Percentiles rank a stretch among this genome's conserved stretches.
These are phyloP conservation scores for Scedosporium dehoogii DNA, from an alignment of 2,329 filamentous ascomycete species.

Conservation along the genomic window DNA sequence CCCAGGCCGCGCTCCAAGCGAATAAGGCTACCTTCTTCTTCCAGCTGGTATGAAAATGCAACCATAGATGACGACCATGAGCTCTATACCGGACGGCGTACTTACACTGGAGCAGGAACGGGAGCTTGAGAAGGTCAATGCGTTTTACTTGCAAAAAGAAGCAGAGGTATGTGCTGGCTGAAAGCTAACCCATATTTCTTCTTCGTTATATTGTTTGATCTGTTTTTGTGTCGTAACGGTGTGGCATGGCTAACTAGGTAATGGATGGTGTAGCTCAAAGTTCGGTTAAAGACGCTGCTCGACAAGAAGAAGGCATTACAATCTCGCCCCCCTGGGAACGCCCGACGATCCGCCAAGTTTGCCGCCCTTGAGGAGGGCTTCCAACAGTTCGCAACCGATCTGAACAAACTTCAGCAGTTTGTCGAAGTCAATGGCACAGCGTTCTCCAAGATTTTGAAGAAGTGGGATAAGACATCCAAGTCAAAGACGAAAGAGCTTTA, in stretches of 20 bases:
- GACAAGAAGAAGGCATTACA: constrained; percentile 93
- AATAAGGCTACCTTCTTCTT: constrained; percentile 99
- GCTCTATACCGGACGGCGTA: constrained; percentile 12
- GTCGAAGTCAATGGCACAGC: constrained; percentile 96
- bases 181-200: neutral
- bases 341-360: constrained; percentile 85
- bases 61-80: neutral
- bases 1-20: constrained; percentile 83
- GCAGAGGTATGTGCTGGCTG: constrained; percentile 60
- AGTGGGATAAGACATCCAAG: constrained; percentile 99
- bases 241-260: neutral
- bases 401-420: constrained; percentile 98
- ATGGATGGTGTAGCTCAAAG: constrained; percentile 58
- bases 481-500: constrained; percentile 98
- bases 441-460: constrained; percentile 97
- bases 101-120: constrained; percentile 62
- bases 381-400: constrained; percentile 89
- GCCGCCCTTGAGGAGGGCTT: constrained; percentile 94
- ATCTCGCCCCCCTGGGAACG: constrained; percentile 61
- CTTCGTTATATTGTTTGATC: neutral
- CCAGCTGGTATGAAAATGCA: constrained; percentile 58
- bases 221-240: neutral
- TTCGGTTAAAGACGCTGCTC: constrained; percentile 80
- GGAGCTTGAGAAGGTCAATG: constrained; percentile 97
- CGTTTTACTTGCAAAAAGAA: constrained; percentile 95